Percentiles rank a stretch among this genome's conserved stretches.
Conservation (phyloP, 345 rosid species). For the Populus nigra region DNA sequence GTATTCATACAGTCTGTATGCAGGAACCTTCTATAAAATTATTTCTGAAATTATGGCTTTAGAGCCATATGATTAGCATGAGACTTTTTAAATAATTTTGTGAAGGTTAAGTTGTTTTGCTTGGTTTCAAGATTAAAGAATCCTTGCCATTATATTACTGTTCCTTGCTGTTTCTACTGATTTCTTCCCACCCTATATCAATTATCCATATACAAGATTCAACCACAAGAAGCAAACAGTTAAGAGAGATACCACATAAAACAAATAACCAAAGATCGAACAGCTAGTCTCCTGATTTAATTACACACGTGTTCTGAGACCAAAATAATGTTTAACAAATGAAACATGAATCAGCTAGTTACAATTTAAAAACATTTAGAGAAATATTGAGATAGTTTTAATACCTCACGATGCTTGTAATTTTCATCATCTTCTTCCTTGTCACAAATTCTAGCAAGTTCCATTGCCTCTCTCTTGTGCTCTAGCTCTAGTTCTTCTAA, state of each 20-base stretch:
- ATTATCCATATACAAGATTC: not conserved
- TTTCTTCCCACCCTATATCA: not conserved
- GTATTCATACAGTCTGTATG: not conserved
- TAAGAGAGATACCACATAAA: not conserved
- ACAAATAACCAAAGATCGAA: not conserved
- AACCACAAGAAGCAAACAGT: not conserved
- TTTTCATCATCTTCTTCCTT: constrained; percentile 97
- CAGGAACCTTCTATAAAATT: not conserved
- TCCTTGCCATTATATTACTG: not conserved
- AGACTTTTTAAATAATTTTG: not conserved
- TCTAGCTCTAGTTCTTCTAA: constrained; percentile 82
- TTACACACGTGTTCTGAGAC: not conserved
- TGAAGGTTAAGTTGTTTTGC: not conserved
- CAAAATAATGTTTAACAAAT: not conserved
- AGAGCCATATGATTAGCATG: no score
- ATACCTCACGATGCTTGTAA: constrained; percentile 93
- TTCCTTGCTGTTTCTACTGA: not conserved
- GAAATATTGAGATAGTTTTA: constrained; percentile 18
- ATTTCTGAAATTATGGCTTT: not conserved
- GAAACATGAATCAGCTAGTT: not conserved
- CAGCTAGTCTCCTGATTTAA: not conserved
- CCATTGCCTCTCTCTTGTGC: constrained; percentile 68
- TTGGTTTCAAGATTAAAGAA: not conserved
- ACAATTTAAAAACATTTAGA: not conserved
- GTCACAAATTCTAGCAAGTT: constrained; percentile 68